Base-by-base conservation (phyloP, 352 stramenopile species). In the Globisporangium mamillatum region DNA sequence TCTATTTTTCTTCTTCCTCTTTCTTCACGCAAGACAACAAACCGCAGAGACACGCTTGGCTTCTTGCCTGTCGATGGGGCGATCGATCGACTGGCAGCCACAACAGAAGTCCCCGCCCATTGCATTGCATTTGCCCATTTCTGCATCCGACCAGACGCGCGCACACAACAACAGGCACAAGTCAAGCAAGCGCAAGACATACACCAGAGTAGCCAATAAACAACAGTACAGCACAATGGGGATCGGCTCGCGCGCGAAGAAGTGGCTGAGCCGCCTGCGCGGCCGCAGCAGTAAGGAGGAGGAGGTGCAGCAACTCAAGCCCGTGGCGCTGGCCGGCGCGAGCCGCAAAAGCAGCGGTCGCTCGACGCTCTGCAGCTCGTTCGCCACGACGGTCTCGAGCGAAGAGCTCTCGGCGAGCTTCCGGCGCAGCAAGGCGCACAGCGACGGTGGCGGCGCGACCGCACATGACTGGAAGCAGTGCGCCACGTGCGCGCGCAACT, bases 291-390 rank as follows among this genome's bases (percentile, higher is more conserved):
- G 75, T 64, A 80, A 87, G 62, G 74, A 89, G 46, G 74, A 90
- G 59, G 84, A 93, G 44, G 81, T 71, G 48, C 65, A 77, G 41
- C 72, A 89, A 67, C 71, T 93, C 63, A 74, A 75, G 64, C 82
- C 84, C 38, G 82, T 91, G 53, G 82, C 84, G n/a, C 78, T 93
- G 5, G 82, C 82, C 4, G 84, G 84, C 22, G 82, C 82, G 61
- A 93, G 84, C 53, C 84, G 82, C 60, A 77, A 80, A 65, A 79
- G 75, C 27, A 70, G 73, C 32, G 76, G 63, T 14, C 70, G 73
- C 50, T 93, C 84, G 41, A 73, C 84, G 64, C 78, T 84, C 54
- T 91, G 84, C 66, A 90, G 75, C 64, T 80, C 81, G 5, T 90
- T 93, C 56, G 81, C 84, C 0, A 68, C 75, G 25, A 89, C 81